Percentiles rank a stretch among this genome's conserved stretches.
These are phyloP conservation scores for Colletotrichum filicis DNA, from an alignment of 2,329 filamentous ascomycete species.

Conservation along the genomic window DNA sequence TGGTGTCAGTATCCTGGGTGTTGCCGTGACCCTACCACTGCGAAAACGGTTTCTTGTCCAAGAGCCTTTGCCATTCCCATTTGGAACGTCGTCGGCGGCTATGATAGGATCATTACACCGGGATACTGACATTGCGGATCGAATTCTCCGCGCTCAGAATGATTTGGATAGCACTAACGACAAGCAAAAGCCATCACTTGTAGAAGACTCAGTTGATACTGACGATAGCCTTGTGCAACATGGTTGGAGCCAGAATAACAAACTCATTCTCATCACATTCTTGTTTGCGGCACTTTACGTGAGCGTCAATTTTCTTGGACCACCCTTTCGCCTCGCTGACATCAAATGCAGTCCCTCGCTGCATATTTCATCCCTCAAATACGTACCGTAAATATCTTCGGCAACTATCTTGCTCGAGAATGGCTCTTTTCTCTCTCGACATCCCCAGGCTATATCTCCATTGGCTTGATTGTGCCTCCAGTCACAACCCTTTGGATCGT, in stretches of 20 bases:
- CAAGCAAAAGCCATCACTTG: not conserved
- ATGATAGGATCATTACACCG: not conserved
- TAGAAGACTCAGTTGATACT: not conserved
- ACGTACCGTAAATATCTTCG: not conserved
- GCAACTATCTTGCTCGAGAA: not conserved
- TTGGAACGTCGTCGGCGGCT: slow-evolving; percentile 4
- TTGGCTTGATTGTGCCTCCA: slow-evolving; percentile 5
- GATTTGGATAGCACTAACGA: not conserved
- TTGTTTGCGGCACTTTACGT: slow-evolving; percentile 4
- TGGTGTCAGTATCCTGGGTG: slow-evolving; percentile 3
- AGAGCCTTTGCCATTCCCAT: slow-evolving; percentile 2
- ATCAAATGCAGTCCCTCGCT: not conserved
- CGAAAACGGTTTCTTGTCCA: not conserved
- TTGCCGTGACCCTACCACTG: not conserved
- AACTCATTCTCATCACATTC: not conserved
- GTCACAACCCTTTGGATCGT: not conserved
- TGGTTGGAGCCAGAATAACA: not conserved
- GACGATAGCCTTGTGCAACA: not conserved
- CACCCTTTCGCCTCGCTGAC: not conserved
- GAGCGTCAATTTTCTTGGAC: not conserved
- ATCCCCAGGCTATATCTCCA: not conserved
- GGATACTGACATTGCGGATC: not conserved
- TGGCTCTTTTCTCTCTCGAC: slow-evolving; percentile 2
- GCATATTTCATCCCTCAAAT: slow-evolving; percentile 3
- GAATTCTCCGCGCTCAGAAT: not conserved